A percentile compares a stretch with the other conserved stretches of the same genome.
Evolutionary conservation across 2,329 filamentous ascomycete genomes (phyloP).

Genomic region (Hymenoscyphus salicellus): DNA sequence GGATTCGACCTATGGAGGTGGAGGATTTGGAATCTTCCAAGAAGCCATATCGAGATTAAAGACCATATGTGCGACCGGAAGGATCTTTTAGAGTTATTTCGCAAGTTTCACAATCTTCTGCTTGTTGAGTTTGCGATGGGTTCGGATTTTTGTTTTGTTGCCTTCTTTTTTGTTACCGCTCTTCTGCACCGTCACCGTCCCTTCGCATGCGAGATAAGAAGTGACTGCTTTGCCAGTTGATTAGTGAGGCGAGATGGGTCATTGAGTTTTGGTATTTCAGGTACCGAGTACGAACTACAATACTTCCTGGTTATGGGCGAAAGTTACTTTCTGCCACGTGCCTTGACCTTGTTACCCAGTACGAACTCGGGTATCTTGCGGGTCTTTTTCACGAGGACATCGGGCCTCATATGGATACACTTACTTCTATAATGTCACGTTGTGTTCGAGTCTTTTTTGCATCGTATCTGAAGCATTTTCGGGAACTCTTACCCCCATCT

Average conservation of each 20-base stretch:
- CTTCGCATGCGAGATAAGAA: too few relatives aligned
- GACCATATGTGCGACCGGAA: background rate
- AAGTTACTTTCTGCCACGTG: background rate
- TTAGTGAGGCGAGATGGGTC: too few relatives aligned
- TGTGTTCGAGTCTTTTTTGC: too few relatives aligned
- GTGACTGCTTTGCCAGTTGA: too few relatives aligned
- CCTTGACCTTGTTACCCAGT: background rate
- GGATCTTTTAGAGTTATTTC: background rate
- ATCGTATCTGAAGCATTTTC: background rate
- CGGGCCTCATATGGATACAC: background rate
- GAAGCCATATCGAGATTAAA: constrained; percentile 1
- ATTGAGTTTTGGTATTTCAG: background rate
- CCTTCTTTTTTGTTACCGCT: too few relatives aligned
- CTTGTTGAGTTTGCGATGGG: background rate
- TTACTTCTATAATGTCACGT: too few relatives aligned
- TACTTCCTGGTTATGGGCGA: background rate
- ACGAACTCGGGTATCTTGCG: background rate
- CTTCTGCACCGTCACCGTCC: too few relatives aligned
- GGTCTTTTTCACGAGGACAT: background rate
- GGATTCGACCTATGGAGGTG: background rate
- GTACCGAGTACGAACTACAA: background rate
- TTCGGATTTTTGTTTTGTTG: too few relatives aligned
- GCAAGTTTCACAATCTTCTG: background rate
- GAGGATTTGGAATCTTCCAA: background rate
- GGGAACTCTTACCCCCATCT: background rate